Evolutionary conservation across 1,284 basidiomycete species (phyloP), one percentile per base, ranked within the genome.

Genomic region (Cryptococcus sp.): DNA sequence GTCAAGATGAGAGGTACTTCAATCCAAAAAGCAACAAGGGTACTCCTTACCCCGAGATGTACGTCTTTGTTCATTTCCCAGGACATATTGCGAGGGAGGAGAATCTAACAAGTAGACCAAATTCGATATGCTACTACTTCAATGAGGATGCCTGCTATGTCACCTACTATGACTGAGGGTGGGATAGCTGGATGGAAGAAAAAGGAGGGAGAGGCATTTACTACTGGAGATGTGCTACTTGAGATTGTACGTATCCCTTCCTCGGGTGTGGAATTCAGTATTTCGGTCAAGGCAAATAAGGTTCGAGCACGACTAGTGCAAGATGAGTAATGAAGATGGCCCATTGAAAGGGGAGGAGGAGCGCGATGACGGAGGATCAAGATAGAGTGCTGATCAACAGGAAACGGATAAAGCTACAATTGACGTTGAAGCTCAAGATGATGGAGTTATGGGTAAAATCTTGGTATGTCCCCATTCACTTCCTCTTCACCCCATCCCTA

Each of bases 401-500:
- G 94, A 98, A 82, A 98, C 93, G 36, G 94, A 98, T 82, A 98
- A 98, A 78, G 94, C 94, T 13, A 96, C 92, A 1, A 97, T 98
- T 68, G 94, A 98, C 68, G 93, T 98, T n/a, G 94, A 98, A 77
- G 92, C 94, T 4, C 91, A 91, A 73, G 93, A 98, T 40, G 93
- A 98, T 63, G 94, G 94, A 60, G 76, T 97, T 14, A 75, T 98
- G 69, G 93, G 88, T 42, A 97, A 92, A 79, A 96, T 97, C 59
- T 57, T 98, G 58, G 90, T 91, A 61, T 40, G 67, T 25, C 31
- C 24, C 10, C 31, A 14, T 21, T 36, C 39, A 34, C 44, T 22
- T 11, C 16, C 11, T 4, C 25, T 19, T 22, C n/a, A 4, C 16
- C 23, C 3, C 16, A 36, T 11, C 23, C 41, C 32, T 44, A 7